Evolutionary conservation across 108 stramenopile genomes (phyloP).

Genomic region (Cylindrotheca closterium): DNA sequence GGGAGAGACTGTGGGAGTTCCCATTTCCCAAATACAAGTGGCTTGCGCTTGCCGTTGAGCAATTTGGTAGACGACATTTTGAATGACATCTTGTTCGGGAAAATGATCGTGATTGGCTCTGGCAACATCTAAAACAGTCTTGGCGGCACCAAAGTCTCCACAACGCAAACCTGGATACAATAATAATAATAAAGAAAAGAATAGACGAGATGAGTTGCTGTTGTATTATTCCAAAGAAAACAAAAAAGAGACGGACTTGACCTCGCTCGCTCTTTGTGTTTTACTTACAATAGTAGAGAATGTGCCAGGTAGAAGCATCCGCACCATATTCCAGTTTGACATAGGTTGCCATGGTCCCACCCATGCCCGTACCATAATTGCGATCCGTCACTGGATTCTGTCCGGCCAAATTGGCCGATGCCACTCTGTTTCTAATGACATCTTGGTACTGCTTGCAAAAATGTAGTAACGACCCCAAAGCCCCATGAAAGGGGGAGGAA

Average conservation of each 20-base stretch:
- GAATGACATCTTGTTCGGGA: conserved; percentile 18
- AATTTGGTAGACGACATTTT: conserved; percentile 8
- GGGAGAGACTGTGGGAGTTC: conserved; percentile 13
- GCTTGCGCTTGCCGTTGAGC: conserved; percentile 19
- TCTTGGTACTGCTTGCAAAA: conserved; percentile 39
- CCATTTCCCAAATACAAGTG: conserved; percentile 29
- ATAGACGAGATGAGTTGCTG: background rate
- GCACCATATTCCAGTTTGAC: conserved; percentile 37
- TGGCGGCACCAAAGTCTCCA: conserved; percentile 43
- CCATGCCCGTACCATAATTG: conserved; percentile 21
- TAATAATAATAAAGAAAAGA: background rate
- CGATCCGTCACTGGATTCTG: conserved; percentile 12
- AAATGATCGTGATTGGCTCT: conserved; percentile 9
- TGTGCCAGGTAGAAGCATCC: conserved; percentile 36
- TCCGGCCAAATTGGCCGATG: conserved; percentile 25
- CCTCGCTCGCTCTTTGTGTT: too few relatives aligned
- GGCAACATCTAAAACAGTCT: conserved; percentile 21
- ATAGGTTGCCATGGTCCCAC: conserved; percentile 29
- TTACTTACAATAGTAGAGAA: conserved; percentile 39
- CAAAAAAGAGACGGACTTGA: too few relatives aligned
- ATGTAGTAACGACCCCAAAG: conserved; percentile 31
- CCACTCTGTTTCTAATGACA: conserved; percentile 35
- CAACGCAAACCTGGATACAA: conserved; percentile 32
- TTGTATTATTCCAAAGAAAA: background rate
- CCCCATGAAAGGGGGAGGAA: conserved; percentile 22